Evolutionary conservation across 2,329 filamentous ascomycete genomes (phyloP).

Genomic region (Pseudogymnoascus sp.): DNA sequence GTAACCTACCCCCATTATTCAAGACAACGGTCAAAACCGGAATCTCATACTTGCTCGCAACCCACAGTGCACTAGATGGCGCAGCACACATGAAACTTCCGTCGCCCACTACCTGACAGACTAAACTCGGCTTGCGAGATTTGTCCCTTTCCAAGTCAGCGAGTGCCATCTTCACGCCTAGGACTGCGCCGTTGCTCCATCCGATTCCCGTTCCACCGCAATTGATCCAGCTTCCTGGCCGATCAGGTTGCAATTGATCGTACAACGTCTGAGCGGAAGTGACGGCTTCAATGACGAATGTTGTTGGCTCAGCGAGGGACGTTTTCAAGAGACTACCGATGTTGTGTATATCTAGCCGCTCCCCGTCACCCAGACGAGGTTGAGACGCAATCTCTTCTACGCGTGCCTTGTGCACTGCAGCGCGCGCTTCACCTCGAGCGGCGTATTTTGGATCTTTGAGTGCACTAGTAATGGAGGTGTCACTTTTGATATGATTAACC

Average conservation of each 20-base stretch:
- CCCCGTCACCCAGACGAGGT: slow-evolving; percentile 18
- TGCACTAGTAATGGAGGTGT: slow-evolving; percentile 6
- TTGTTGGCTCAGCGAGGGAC: neutral
- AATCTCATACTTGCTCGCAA: slow-evolving; percentile 45
- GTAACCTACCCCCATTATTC: slow-evolving; percentile 46
- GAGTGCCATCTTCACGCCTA: slow-evolving; percentile 42
- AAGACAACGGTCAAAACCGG: slow-evolving; percentile 48
- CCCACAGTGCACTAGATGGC: slow-evolving; percentile 50
- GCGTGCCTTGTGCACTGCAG: slow-evolving; percentile 19
- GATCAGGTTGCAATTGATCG: neutral
- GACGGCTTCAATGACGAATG: neutral
- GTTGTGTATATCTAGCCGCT: slow-evolving; percentile 17
- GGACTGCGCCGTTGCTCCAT: slow-evolving; percentile 44
- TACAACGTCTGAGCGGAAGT: neutral
- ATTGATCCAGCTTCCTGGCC: slow-evolving; percentile 44
- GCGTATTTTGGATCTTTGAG: neutral
- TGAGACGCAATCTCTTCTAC: slow-evolving; percentile 22
- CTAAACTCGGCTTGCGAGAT: slow-evolving; percentile 39
- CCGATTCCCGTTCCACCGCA: slow-evolving; percentile 46
- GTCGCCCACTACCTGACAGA: slow-evolving; percentile 50
- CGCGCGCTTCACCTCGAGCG: slow-evolving; percentile 11
- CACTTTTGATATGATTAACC: slow-evolving; percentile 19
- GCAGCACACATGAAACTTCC: slow-evolving; percentile 50
- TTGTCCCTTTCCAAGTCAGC: slow-evolving; percentile 31
- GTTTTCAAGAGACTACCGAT: neutral